phyloP scores from a whole-genome alignment of 306 rosid genomes.

The Quercus engelmannii region DNA sequence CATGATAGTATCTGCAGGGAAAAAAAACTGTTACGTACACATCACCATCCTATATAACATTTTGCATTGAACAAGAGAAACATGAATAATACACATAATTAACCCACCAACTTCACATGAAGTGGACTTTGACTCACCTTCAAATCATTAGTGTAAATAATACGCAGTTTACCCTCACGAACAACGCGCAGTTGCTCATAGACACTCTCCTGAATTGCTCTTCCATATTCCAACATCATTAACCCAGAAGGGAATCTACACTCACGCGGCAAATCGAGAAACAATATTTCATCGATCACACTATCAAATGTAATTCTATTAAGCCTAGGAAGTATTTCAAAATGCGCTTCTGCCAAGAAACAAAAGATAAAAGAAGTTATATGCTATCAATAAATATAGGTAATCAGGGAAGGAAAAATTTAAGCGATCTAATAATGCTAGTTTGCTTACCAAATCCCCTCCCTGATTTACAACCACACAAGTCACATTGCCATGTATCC shows the following conservation, averaged over 20 bases:
- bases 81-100: not conserved
- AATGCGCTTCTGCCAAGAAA: conserved; percentile 31
- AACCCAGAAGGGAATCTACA: conserved; percentile 35
- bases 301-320: conserved; percentile 31
- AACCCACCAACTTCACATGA: not conserved
- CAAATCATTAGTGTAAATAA: conserved; percentile 30
- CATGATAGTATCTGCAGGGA: conserved; percentile 32
- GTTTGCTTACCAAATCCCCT: conserved; percentile 38
- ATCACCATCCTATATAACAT: not conserved
- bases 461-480: conserved; percentile 29
- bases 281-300: conserved; percentile 36
- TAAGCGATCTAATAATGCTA: no score
- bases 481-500: conserved; percentile 35
- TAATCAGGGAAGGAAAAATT: not conserved
- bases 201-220: conserved; percentile 48
- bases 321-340: conserved; percentile 44
- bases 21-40: not conserved
- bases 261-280: conserved; percentile 36
- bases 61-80: not conserved
- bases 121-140: conserved; percentile 26
- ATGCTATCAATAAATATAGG: not conserved
- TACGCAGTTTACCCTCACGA: conserved; percentile 37
- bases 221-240: conserved; percentile 38
- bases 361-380: conserved; percentile 3
- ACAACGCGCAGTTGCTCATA: conserved; percentile 32